Percentiles rank a stretch among this genome's conserved stretches.
Evolutionary conservation across 1,284 basidiomycete species (phyloP).

Genomic region (Leccinum colubrinum): DNA sequence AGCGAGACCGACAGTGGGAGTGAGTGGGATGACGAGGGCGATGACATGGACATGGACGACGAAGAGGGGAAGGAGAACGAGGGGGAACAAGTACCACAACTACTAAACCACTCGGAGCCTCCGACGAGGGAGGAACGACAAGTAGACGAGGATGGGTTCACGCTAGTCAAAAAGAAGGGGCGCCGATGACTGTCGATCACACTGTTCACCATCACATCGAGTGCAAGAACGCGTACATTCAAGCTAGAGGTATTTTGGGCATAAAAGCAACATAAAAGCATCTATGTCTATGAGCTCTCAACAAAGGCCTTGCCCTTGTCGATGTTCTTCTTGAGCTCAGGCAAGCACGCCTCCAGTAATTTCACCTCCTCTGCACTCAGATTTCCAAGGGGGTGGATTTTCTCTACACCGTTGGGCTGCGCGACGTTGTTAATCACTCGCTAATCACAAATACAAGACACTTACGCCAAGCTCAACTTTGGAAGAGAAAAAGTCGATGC

Average conservation of each 20-base stretch:
- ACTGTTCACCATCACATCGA: background rate
- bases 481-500: conserved; percentile 89
- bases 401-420: conserved; percentile 84
- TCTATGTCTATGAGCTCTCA: conserved; percentile 37
- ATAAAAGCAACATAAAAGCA: background rate
- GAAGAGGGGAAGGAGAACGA: conserved; percentile 5
- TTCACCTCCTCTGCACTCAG: conserved; percentile 82
- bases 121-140: conserved; percentile 53
- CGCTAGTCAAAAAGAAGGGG: conserved; percentile 64
- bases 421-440: conserved; percentile 11
- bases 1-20: conserved; percentile 42
- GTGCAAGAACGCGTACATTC: conserved; percentile 5
- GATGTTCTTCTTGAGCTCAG: conserved; percentile 96
- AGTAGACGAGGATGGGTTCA: conserved; percentile 89
- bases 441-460: conserved; percentile 19
- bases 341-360: conserved; percentile 84
- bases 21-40: conserved; percentile 29
- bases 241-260: conserved; percentile 26
- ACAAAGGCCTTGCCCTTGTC: conserved; percentile 90
- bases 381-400: conserved; percentile 80
- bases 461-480: conserved; percentile 88
- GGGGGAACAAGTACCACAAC: conserved; percentile 16
- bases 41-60: conserved; percentile 1
- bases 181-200: conserved; percentile 31
- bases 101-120: conserved; percentile 19